phyloP scores from a whole-genome alignment of 345 rosid species.

The Pseudoturritis turrita region DNA sequence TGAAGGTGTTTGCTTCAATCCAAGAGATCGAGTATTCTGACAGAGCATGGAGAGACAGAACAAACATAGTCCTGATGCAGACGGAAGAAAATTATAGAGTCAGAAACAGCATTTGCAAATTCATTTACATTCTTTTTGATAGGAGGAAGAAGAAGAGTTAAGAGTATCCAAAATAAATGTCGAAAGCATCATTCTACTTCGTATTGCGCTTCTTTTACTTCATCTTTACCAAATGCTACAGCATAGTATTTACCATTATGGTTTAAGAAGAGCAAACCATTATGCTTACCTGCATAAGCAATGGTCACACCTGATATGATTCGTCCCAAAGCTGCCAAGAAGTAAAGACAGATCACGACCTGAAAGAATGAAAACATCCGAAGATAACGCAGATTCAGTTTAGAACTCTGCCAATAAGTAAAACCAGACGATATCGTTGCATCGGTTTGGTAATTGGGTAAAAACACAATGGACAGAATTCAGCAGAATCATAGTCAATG shows the following conservation, averaged over 20 bases:
- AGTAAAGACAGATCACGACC: conserved; percentile 65
- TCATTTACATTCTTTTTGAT: not conserved
- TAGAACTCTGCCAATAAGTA: not conserved
- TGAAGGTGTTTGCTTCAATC: conserved; percentile 24
- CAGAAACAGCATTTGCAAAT: not conserved
- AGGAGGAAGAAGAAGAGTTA: not conserved
- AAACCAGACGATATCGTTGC: not conserved
- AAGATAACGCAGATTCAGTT: not conserved
- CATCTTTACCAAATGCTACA: not conserved
- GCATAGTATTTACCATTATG: not conserved
- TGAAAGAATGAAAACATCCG: conserved; percentile 32
- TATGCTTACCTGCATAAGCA: conserved; percentile 72
- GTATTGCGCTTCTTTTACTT: not conserved
- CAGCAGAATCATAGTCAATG: not conserved
- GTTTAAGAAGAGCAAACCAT: not conserved
- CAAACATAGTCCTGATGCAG: conserved; percentile 62
- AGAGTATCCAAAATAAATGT: not conserved
- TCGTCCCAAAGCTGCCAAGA: conserved; percentile 73
- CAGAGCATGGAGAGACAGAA: conserved; percentile 68
- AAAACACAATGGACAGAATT: not conserved
- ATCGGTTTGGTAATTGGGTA: not conserved
- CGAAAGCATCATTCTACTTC: not conserved
- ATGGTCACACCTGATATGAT: conserved; percentile 73
- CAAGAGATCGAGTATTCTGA: conserved; percentile 45
- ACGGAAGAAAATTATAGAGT: not conserved